phyloP scores from a whole-genome alignment of 495 filamentous ascomycete genomes.

The Talaromyces wortmannii region DNA sequence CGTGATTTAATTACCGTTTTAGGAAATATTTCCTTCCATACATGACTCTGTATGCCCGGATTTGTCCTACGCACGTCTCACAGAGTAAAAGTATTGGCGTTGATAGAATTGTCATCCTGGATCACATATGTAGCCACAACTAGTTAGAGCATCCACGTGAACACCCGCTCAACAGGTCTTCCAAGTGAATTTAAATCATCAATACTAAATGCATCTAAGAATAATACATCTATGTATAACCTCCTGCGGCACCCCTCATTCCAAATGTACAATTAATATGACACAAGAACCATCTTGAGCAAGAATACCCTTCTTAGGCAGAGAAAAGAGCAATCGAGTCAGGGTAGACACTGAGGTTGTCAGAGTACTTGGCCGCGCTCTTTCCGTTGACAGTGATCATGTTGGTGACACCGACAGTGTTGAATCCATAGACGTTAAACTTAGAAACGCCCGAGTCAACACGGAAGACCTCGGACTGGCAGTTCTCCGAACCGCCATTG shows the following conservation, averaged over 20 bases:
- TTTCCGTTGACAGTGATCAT: constrained; percentile 32
- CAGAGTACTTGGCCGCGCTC: constrained; percentile 30
- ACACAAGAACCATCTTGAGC: constrained; percentile 13
- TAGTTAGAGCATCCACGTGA: too few relatives aligned
- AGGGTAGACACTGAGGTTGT: constrained; percentile 44
- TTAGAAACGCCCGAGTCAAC: constrained; percentile 20
- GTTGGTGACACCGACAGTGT: constrained; percentile 24
- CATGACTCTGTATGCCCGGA: too few relatives aligned
- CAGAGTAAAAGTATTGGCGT: too few relatives aligned
- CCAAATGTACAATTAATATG: constrained; percentile 1
- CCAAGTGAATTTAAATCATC: too few relatives aligned
- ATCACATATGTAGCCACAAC: too few relatives aligned
- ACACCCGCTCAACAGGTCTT: too few relatives aligned
- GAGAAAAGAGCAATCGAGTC: constrained; percentile 37
- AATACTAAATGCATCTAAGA: too few relatives aligned
- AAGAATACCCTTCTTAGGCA: constrained; percentile 11
- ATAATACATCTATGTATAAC: constrained; percentile 5
- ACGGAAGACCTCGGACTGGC: constrained; percentile 49
- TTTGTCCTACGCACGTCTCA: too few relatives aligned
- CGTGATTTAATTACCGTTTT: too few relatives aligned
- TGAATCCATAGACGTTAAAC: constrained; percentile 27
- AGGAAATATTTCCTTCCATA: too few relatives aligned
- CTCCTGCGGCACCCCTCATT: background rate
- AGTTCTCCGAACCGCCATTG: constrained; percentile 27
- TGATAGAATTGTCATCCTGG: too few relatives aligned